These are phyloP conservation scores for Hibiscus mutabilis DNA, from an alignment of 345 rosid species.

Conservation along the genomic window DNA sequence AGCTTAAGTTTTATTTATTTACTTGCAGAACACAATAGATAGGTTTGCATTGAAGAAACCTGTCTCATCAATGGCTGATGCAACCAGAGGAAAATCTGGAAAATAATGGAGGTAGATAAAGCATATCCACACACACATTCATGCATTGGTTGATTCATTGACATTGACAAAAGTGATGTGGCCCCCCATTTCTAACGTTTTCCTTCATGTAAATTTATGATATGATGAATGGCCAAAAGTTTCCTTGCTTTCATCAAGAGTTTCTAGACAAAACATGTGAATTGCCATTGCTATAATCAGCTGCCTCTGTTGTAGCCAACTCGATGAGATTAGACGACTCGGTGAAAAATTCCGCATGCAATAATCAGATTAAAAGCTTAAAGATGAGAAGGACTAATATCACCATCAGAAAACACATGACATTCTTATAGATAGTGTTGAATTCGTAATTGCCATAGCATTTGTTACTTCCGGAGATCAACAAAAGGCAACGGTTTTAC, in stretches of 20 bases:
- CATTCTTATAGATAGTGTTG: too few relatives aligned
- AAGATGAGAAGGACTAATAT: not conserved
- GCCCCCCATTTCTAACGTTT: not conserved
- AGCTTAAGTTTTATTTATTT: too few relatives aligned
- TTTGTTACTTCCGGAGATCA: not conserved
- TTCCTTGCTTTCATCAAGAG: conserved; percentile 16
- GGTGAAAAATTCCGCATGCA: not conserved
- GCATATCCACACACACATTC: not conserved
- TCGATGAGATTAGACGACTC: conserved; percentile 1
- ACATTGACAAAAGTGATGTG: not conserved
- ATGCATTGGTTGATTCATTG: conserved; percentile 1
- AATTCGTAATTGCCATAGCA: too few relatives aligned
- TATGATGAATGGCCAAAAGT: conserved; percentile 19
- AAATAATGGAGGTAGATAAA: not conserved
- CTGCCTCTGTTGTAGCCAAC: not conserved
- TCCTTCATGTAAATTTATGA: conserved; percentile 10
- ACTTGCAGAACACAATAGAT: too few relatives aligned
- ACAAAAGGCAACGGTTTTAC: not conserved
- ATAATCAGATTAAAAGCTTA: not conserved
- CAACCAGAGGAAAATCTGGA: not conserved
- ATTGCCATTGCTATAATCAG: not conserved
- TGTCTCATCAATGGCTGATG: too few relatives aligned
- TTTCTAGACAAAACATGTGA: conserved; percentile 24
- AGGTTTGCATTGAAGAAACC: not conserved
- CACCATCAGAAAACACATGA: not conserved